Evolutionary conservation across 176 grass and related monocot genomes (phyloP).

Genomic region (Zoysia japonica): DNA sequence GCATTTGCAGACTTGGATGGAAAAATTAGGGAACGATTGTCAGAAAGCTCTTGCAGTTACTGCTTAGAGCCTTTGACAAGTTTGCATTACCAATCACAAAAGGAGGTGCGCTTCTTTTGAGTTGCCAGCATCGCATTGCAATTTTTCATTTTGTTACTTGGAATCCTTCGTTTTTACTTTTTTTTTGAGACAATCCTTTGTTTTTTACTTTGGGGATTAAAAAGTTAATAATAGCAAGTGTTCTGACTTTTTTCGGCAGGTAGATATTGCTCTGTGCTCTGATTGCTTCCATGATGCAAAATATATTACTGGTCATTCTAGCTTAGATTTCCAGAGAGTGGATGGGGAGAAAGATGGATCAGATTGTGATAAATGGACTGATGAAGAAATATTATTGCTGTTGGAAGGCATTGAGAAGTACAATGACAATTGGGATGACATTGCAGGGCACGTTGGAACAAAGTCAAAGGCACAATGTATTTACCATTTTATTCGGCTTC

Average conservation of each 20-base stretch:
- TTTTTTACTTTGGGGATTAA: constrained; percentile 14
- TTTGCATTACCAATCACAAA: constrained; percentile 82
- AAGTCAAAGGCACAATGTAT: constrained; percentile 98
- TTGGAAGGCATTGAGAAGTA: constrained; percentile 92
- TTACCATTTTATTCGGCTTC: constrained; percentile 93
- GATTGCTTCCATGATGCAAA: constrained; percentile 83
- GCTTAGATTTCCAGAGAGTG: constrained; percentile 76
- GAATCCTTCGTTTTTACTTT: too few relatives aligned
- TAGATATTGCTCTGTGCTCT: constrained; percentile 68
- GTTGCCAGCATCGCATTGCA: background rate
- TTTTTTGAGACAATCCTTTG: background rate
- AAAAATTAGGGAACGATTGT: constrained; percentile 68
- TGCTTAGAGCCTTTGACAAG: constrained; percentile 59
- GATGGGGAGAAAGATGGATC: constrained; percentile 60
- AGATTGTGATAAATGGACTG: constrained; percentile 77
- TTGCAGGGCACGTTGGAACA: constrained; percentile 82
- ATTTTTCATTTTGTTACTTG: too few relatives aligned
- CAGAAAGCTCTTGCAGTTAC: constrained; percentile 73
- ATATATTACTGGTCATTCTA: constrained; percentile 81
- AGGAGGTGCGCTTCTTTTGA: constrained; percentile 59
- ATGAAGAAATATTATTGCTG: constrained; percentile 84
- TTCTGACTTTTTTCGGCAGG: constrained; percentile 63
- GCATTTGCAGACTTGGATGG: constrained; percentile 65
- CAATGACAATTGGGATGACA: constrained; percentile 82
- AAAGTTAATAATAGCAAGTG: constrained; percentile 11